Evolutionary conservation across 345 rosid species (phyloP), one percentile per base, ranked within the genome.

Genomic region (Ceriops decandra): DNA sequence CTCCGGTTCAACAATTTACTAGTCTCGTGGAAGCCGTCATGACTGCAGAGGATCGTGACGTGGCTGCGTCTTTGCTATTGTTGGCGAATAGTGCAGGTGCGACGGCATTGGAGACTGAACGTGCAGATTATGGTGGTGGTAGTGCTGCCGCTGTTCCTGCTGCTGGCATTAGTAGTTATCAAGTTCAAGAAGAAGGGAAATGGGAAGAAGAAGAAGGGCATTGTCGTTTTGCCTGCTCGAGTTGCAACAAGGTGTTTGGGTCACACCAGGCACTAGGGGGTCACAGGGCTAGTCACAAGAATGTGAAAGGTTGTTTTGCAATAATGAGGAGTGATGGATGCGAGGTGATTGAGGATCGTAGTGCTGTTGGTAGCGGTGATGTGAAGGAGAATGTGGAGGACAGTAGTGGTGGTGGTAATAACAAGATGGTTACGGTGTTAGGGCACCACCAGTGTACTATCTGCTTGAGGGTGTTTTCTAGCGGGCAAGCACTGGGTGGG

Each of bases 201-300:
- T 4, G 30, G 3, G 80, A 77, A 21, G 74, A 49, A n/a, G 68
- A 62, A 51, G 20, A 32, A 30, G 67, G 56, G 16, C 61, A 27
- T 42, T 69, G 76, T 21, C 73, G 81, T 62, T 88, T 89, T 31
- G 91, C 86, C 80, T 90, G 95, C 68, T 86, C 87, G 5, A 87
- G 90, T 62, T 91, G 98, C 77, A 89, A 87, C 81, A 88, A 87
- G 81, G 97, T 87, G 67, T 91, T 88, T 13, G 88, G 88, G 52
- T 87, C 97, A 5, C 96, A 84, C 74, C 98, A 89, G 75, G 97
- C 96, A 17, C 74, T 93, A 2, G 98, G 98, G 13, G 91, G 98
- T 6, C 97, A 89, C 68, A 78, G 95, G 79, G 98, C 96, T 0
- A 88, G 88, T 73, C 97, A 89, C 75, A 91, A 88, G 83, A 88